phyloP scores from a whole-genome alignment of 306 rosid genomes.

The Malus sylvestris region DNA sequence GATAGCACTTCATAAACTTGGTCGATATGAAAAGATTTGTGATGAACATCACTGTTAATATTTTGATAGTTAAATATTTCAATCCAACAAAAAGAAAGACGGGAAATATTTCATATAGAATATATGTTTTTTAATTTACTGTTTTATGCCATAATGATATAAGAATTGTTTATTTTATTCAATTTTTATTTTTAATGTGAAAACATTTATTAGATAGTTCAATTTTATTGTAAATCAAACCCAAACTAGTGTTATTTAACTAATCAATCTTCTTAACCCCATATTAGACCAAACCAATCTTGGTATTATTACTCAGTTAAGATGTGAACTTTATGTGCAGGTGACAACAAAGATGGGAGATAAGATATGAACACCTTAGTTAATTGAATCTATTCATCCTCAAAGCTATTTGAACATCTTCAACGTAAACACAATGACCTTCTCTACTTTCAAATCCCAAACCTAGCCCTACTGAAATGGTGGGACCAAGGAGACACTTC shows the following conservation, averaged over 20 bases:
- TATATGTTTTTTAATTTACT: background rate
- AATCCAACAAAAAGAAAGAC: no score
- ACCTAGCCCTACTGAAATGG: slow-evolving; percentile 32
- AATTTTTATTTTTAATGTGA: no score
- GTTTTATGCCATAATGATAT: background rate
- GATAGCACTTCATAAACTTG: background rate
- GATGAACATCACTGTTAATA: background rate
- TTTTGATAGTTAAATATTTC: no score
- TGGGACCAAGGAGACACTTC: slow-evolving; percentile 52
- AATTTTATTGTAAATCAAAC: background rate
- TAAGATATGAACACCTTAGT: slow-evolving; percentile 90
- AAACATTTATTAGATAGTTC: background rate
- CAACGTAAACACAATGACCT: background rate
- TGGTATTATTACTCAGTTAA: background rate
- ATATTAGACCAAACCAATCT: background rate
- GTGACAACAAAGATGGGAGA: slow-evolving; percentile 82
- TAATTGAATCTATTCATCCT: slow-evolving; percentile 72
- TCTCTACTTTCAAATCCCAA: background rate
- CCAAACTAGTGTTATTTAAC: background rate
- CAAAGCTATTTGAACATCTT: slow-evolving; percentile 55
- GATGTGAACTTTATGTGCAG: slow-evolving; percentile 34
- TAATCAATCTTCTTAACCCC: background rate
- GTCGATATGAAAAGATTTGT: background rate
- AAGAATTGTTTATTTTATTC: background rate
- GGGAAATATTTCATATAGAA: no score